Conservation (phyloP, 441 rosid genomes). For the Capsella rubella region DNA sequence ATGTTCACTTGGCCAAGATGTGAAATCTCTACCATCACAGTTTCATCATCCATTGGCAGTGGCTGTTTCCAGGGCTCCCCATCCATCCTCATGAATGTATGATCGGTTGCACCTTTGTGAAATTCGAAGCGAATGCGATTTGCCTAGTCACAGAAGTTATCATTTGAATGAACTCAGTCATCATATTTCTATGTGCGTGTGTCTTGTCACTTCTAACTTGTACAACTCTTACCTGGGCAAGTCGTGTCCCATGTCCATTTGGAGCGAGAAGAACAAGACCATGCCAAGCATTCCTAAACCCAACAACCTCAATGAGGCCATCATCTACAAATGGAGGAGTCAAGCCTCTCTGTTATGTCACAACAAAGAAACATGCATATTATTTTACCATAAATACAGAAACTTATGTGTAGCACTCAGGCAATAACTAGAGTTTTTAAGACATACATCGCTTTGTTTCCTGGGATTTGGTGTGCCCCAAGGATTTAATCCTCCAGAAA, state of each 20-base stretch:
- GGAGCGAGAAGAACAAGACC: conserved; percentile 88
- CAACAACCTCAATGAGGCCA: conserved; percentile 89
- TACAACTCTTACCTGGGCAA: conserved; percentile 76
- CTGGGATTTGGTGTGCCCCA: conserved; percentile 83
- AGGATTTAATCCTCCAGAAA: conserved; percentile 94
- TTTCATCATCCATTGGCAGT: conserved; percentile 71
- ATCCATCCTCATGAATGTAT: conserved; percentile 94
- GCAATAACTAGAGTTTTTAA: conserved; percentile 3
- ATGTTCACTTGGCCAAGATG: conserved; percentile 88
- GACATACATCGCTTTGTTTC: conserved; percentile 67
- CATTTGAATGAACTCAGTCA: conserved; percentile 15
- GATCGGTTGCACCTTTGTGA: conserved; percentile 73
- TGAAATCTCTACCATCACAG: conserved; percentile 90
- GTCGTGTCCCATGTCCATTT: conserved; percentile 93
- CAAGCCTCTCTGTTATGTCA: conserved; percentile 67
- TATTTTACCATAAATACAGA: conserved; percentile 16
- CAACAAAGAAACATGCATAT: conserved; percentile 20
- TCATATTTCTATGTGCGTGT: conserved; percentile 3
- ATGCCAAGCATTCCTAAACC: conserved; percentile 99
- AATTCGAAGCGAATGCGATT: conserved; percentile 85
- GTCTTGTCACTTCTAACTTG: not conserved
- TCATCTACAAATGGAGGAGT: conserved; percentile 93
- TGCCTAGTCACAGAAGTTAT: conserved; percentile 56
- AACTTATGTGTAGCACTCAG: not conserved
- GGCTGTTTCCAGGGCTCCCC: conserved; percentile 99